These are phyloP conservation scores for Leptodontidium sp. DNA, from an alignment of 2,329 filamentous ascomycete genomes.

Conservation along the genomic window DNA sequence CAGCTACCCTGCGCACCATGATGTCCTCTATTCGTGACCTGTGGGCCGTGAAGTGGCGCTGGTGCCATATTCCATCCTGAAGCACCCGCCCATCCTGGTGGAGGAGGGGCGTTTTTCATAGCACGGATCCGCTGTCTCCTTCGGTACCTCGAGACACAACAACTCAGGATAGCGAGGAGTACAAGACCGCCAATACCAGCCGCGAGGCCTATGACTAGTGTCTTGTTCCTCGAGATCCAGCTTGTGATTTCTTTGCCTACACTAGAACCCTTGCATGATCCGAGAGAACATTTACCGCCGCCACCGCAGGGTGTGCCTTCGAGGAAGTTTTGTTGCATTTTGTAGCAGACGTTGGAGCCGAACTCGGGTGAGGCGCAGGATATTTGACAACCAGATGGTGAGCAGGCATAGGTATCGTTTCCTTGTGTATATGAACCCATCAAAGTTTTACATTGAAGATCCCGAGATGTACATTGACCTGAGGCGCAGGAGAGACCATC, in stretches of 20 bases:
- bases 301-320: constrained; percentile 88
- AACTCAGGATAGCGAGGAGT: constrained; percentile 72
- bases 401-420: constrained; percentile 85
- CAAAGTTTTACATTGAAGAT: constrained; percentile 86
- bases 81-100: constrained; percentile 28
- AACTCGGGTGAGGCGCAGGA: constrained; percentile 77
- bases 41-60: constrained; percentile 3
- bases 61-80: constrained; percentile 23
- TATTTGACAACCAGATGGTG: constrained; percentile 74
- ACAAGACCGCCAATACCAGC: constrained; percentile 76
- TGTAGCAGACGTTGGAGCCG: constrained; percentile 70
- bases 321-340: constrained; percentile 88
- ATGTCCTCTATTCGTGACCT: background rate
- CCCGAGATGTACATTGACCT: constrained; percentile 92
- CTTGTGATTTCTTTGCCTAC: constrained; percentile 73
- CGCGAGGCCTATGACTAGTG: constrained; percentile 82
- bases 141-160: constrained; percentile 65
- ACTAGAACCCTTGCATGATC: constrained; percentile 76
- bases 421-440: constrained; percentile 77
- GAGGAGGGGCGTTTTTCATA: constrained; percentile 27
- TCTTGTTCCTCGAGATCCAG: constrained; percentile 81
- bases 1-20: constrained; percentile 23
- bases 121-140: constrained; percentile 31
- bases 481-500: constrained; percentile 76
- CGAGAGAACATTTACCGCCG: constrained; percentile 81